Base-by-base conservation (phyloP, 192 early-diverging fungal species). In the Gorgonomyces haynaldii region DNA sequence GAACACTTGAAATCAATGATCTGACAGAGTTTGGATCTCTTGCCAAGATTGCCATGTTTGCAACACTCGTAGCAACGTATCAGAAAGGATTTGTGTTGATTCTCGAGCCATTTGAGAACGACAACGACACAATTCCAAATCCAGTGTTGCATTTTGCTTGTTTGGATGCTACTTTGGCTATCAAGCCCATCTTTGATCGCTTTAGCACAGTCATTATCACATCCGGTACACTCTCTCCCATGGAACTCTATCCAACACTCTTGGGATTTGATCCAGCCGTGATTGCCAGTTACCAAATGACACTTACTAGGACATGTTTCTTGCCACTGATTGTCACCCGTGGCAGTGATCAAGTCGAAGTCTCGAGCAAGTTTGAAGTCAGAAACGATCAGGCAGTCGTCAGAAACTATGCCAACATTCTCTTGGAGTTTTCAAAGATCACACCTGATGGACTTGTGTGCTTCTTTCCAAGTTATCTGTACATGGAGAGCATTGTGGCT, bases 381-480 rank as follows among this genome's bases (percentile, higher is more conserved):
- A 77, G 96, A 46, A 97, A 92, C 55, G 96, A 99, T 65, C 81
- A 91, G 26, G 96, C 96, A 0, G 95, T 99, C 3, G 96, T 99
- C 27, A 70, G 96, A 41, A 99, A 99, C 65, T 99, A 93, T 64
- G 96, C 93, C 34, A 85, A 96, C 42, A 88, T 99, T 43, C 65
- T 99, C 45, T 78, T 95, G 31, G 92, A 99, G 57, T 90, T 85
- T 72, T 73, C 90, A 35, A 85, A 89, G 45, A 72, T 87, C 21
- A 88, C 93, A 0, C 96, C 96, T 0, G 96, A 99, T 54, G 96
- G 96, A 3, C 70, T 99, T 15, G 96, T 99, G 0, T 86, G 86
- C 30, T 99, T 99, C 63, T 99, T 99, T 67, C 96, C 96, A 1
- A 87, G 84, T 48, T 99, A 99, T 64, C 66, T 97, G 36, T 99